Evolutionary conservation across 2,329 filamentous ascomycete species (phyloP).

Genomic region (Apiospora rasikravindrae): DNA sequence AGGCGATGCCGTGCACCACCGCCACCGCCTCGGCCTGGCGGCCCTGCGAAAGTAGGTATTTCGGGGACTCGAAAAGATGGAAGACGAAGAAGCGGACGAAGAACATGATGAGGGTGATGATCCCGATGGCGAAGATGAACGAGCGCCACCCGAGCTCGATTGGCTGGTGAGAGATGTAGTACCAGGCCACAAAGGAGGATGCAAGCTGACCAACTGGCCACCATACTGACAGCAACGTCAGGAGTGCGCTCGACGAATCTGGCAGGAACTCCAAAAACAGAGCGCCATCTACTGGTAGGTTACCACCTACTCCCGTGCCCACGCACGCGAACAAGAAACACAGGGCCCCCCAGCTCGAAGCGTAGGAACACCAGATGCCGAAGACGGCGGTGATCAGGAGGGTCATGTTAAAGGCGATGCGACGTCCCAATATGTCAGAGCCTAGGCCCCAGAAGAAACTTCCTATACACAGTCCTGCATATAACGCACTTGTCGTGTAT

Average conservation of each 20-base stretch:
- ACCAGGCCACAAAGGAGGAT: slow-evolving; percentile 76
- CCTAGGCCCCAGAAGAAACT: slow-evolving; percentile 82
- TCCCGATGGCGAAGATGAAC: slow-evolving; percentile 72
- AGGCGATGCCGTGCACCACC: slow-evolving; percentile 79
- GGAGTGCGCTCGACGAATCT: slow-evolving; percentile 71
- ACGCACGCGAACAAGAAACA: slow-evolving; percentile 66
- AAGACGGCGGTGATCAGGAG: slow-evolving; percentile 77
- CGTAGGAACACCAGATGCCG: slow-evolving; percentile 72
- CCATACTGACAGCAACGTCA: slow-evolving; percentile 84
- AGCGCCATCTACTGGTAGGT: slow-evolving; percentile 78
- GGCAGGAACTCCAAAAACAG: slow-evolving; percentile 86
- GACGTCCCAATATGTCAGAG: slow-evolving; percentile 78
- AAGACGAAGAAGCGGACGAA: slow-evolving; percentile 79
- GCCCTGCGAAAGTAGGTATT: slow-evolving; percentile 78
- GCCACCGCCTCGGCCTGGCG: slow-evolving; percentile 80
- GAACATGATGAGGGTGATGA: slow-evolving; percentile 79
- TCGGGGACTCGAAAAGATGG: slow-evolving; percentile 83
- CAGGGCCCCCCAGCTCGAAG: slow-evolving; percentile 68
- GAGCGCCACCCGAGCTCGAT: slow-evolving; percentile 78
- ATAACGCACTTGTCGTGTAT: slow-evolving; percentile 81
- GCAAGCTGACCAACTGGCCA: slow-evolving; percentile 85
- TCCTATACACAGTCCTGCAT: slow-evolving; percentile 77
- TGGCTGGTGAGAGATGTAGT: slow-evolving; percentile 72
- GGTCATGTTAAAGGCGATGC: slow-evolving; percentile 81
- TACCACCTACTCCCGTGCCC: slow-evolving; percentile 75